Base-by-base conservation (phyloP, 2,329 filamentous ascomycete species). In the Lasiodiplodia sp. region DNA sequence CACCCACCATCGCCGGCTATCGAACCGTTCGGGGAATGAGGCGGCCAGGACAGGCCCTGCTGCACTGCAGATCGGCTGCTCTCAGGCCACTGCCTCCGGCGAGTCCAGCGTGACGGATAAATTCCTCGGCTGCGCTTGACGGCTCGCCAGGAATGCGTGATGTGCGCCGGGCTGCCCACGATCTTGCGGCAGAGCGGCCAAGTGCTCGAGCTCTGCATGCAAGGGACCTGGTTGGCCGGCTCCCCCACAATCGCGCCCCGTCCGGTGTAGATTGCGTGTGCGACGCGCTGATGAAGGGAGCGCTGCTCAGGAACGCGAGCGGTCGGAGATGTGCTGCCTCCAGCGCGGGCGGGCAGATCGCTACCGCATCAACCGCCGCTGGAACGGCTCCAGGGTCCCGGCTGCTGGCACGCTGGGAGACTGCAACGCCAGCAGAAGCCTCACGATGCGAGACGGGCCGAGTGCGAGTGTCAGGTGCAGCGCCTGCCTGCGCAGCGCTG, bases 31-130 rank as follows among this genome's bases (percentile, higher is more conserved):
- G 76, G 73, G 75, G 78, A 79, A 74, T 72, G 72, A 71, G 72
- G 74, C 72, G 68, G 28, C 78, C 70, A 78, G 78, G 79, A 79
- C 78, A 79, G 78, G 78, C 75, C 72, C 72, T 72, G 72, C 75
- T 79, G 78, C 78, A 77, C 76, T 70, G 79, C 78, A 81, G 79
- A 81, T 81, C 79, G 72, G 71, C 62, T 68, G 40, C 57, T 64
- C 65, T 65, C 63, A 67, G 53, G 65, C 65, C 47, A 55, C 64
- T 34, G 14, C 38, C 52, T 60, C 68, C 60, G 44, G 51, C 60
- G 60, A 64, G 60, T 64, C 60, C 68, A 64, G 64, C 62, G 69
- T 60, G 67, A 68, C 71, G 71, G 71, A 69, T 71, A 71, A 70
- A 72, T 70, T 71, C 71, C 69, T 72, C 71, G 70, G 67, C 44